A percentile compares a stretch with the other conserved stretches of the same genome.
These are phyloP conservation scores for Dryadomyces quercivorus DNA, from an alignment of 2,329 filamentous ascomycete species.

Conservation along the genomic window DNA sequence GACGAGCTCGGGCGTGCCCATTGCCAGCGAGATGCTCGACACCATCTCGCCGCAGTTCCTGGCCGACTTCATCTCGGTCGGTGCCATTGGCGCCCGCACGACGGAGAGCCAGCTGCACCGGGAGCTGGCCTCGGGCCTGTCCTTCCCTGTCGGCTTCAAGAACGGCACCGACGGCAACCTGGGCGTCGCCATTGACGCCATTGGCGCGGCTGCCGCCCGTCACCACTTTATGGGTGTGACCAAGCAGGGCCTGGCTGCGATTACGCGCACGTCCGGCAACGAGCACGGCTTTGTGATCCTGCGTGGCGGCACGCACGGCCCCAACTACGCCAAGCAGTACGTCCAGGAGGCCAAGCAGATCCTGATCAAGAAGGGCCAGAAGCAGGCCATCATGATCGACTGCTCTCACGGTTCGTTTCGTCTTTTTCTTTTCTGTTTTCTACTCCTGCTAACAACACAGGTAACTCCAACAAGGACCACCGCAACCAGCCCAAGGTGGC, in stretches of 20 bases:
- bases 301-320: conserved; percentile 78
- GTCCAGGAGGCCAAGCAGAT: conserved; percentile 67
- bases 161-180: conserved; percentile 94
- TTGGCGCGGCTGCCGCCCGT: conserved; percentile 70
- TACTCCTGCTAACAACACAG: conserved; percentile 25
- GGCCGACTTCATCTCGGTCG: conserved; percentile 87
- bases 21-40: conserved; percentile 96
- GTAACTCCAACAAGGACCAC: conserved; percentile 96
- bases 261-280: conserved; percentile 86
- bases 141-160: conserved; percentile 98
- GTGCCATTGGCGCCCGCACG: conserved; percentile 89
- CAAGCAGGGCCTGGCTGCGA: conserved; percentile 91
- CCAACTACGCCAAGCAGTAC: conserved; percentile 83
- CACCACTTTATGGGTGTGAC: conserved; percentile 99
- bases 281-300: conserved; percentile 97
- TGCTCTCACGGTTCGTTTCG: conserved; percentile 72
- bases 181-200: conserved; percentile 87
- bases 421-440: neutral
- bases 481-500: conserved; percentile 94
- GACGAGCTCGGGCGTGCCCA: conserved; percentile 77
- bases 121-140: conserved; percentile 86
- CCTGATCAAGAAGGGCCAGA: conserved; percentile 70
- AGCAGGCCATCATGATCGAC: conserved; percentile 91
- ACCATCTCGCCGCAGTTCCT: conserved; percentile 98
- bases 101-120: conserved; percentile 95